Evolutionary conservation across 768 basidiomycete species (phyloP), one percentile per base, ranked within the genome.

Genomic region (Aureoboletus auriporus): DNA sequence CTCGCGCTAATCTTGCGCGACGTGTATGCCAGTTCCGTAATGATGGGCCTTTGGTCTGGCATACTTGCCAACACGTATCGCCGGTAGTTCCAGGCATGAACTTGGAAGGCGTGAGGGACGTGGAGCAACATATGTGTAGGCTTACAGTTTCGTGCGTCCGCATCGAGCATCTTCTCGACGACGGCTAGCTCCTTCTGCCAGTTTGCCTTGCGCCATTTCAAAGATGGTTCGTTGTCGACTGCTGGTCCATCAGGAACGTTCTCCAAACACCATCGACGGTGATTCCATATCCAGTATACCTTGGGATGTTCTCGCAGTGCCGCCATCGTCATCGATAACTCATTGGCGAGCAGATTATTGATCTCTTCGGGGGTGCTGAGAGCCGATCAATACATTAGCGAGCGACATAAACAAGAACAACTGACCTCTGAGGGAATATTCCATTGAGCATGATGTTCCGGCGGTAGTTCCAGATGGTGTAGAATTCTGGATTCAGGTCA

Each of bases 281-380:
- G 93, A 63, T 93, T 97, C 96, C 96, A 99, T 57, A 98, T 93
- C 86, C 90, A 93, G 65, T 99, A 99, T 16, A 96, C 85, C 64
- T 98, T 99, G 12, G 96, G 96, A 61, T 94, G 82, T 8, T 77
- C 73, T 59, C 89, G 86, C 38, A 99, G 77, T 6, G 87, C 83
- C 5, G 75, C 69, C 63, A 85, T 89, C 0, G 94, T 97, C 72
- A 93, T 77, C 2, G 76, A 69, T 27, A 99, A 70, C 49, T 99
- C 96, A 35, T 79, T 73, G 3, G 78, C 69, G 5, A 98, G 77
- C 14, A 86, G 42, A 9, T 75, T 65, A 44, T 92, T 84, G 31
- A 83, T 71, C 39, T 83, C 75, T 47, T 80, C 73, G 2, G 79
- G 73, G 7, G 82, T 67, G 44, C 89, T 93, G 58, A 46, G 31